Percentiles rank a stretch among this genome's conserved stretches.
Evolutionary conservation across 2,329 filamentous ascomycete genomes (phyloP).

Genomic region (Calonectria honghensis): DNA sequence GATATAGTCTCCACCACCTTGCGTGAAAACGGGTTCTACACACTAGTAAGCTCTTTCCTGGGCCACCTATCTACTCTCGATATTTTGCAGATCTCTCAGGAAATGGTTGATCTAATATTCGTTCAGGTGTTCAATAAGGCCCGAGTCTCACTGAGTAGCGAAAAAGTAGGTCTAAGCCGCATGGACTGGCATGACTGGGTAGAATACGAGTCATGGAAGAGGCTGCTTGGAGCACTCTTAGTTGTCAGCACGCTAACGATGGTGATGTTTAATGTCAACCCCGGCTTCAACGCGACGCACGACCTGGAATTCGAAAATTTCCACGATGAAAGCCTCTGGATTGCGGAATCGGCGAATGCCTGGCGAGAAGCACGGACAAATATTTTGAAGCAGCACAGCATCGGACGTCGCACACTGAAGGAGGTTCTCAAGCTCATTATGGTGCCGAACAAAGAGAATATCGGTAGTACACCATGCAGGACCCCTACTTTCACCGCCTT

Average conservation of each 20-base stretch:
- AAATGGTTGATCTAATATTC: background rate
- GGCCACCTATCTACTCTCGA: background rate
- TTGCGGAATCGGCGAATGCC: conserved; percentile 30
- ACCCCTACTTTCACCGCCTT: conserved; percentile 32
- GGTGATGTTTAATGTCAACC: conserved; percentile 41
- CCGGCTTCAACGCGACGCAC: conserved; percentile 37
- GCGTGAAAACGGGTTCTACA: conserved; percentile 39
- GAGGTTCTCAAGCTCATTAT: conserved; percentile 38
- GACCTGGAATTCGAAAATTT: conserved; percentile 38
- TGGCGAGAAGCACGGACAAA: conserved; percentile 36
- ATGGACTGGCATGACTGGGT: conserved; percentile 38
- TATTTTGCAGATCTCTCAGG: background rate
- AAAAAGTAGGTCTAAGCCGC: background rate
- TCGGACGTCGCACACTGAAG: conserved; percentile 28
- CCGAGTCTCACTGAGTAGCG: background rate
- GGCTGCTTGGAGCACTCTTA: conserved; percentile 34
- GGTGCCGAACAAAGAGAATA: background rate
- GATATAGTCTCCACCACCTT: conserved; percentile 31
- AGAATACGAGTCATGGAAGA: conserved; percentile 40
- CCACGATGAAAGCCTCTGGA: conserved; percentile 40
- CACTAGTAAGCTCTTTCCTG: conserved; percentile 30
- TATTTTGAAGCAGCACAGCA: background rate
- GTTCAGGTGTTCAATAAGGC: background rate
- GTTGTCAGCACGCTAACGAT: conserved; percentile 37
- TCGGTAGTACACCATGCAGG: background rate